Percentiles rank a stretch among this genome's conserved stretches.
Evolutionary conservation across 306 rosid genomes (phyloP).

Genomic region (Prunus salicina): DNA sequence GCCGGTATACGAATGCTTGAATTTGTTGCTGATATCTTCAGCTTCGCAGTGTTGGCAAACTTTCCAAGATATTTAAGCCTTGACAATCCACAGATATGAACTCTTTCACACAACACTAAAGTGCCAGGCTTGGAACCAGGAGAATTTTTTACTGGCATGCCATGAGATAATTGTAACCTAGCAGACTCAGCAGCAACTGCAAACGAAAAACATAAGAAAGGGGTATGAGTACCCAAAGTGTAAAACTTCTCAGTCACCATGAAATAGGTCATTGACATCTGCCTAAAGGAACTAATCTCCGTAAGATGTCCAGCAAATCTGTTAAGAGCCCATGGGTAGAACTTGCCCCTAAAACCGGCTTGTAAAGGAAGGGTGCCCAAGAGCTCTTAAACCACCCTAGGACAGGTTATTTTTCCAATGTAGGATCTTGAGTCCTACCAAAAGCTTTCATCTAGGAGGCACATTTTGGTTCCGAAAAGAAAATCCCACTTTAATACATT

Average conservation of each 20-base stretch:
- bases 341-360: too few relatives aligned
- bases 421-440: too few relatives aligned
- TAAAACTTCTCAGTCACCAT: constrained; percentile 7
- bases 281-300: background rate
- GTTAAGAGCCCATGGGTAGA: too few relatives aligned
- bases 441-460: background rate
- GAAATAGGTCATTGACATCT: background rate
- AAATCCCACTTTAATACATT: background rate
- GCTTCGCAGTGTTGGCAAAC: constrained; percentile 56
- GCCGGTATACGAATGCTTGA: constrained; percentile 37
- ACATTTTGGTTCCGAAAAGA: background rate
- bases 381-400: too few relatives aligned
- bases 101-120: constrained; percentile 60
- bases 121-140: constrained; percentile 66
- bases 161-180: constrained; percentile 51
- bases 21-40: constrained; percentile 50
- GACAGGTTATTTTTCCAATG: too few relatives aligned
- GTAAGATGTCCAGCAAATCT: too few relatives aligned
- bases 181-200: constrained; percentile 50
- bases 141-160: constrained; percentile 53
- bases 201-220: constrained; percentile 12
- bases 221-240: background rate
- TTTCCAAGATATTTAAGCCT: constrained; percentile 63
- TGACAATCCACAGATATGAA: constrained; percentile 54
- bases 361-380: too few relatives aligned